These are phyloP conservation scores for Petasospora fabianii DNA, from an alignment of 1,139 yeast species.

Conservation along the genomic window DNA sequence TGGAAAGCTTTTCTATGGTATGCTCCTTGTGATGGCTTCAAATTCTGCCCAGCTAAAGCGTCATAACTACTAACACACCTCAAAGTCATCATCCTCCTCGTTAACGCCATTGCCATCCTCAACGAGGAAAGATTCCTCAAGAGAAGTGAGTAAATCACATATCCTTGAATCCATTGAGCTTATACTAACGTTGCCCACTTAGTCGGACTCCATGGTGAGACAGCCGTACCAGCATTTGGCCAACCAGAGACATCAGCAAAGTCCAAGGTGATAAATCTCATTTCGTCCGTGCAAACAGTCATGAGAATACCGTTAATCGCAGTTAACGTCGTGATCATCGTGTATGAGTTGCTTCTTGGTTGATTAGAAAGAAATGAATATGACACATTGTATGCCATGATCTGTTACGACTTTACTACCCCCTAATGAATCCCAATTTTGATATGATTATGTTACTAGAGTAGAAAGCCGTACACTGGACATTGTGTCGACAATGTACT, in stretches of 20 bases:
- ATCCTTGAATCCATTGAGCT: no score
- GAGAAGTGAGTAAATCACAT: slow-evolving; percentile 45
- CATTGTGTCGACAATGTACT: no score
- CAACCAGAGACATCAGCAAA: slow-evolving; percentile 47
- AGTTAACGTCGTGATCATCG: slow-evolving; percentile 60
- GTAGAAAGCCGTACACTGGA: no score
- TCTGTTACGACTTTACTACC: slow-evolving; percentile 5
- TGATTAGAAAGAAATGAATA: no score
- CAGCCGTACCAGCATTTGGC: slow-evolving; percentile 34
- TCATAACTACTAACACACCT: slow-evolving; percentile 11
- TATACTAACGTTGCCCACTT: slow-evolving; percentile 1
- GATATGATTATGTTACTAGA: no score
- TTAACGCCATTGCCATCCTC: slow-evolving; percentile 75
- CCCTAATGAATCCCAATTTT: slow-evolving; percentile 6
- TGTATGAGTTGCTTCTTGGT: slow-evolving; percentile 74
- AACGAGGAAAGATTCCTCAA: slow-evolving; percentile 81
- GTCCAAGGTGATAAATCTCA: slow-evolving; percentile 56
- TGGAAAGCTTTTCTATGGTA: slow-evolving; percentile 62
- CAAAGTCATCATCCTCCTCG: slow-evolving; percentile 53
- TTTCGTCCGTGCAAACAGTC: slow-evolving; percentile 71
- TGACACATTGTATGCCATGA: no score
- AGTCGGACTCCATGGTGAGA: slow-evolving; percentile 43
- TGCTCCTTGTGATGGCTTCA: slow-evolving; percentile 20
- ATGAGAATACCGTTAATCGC: slow-evolving; percentile 72
- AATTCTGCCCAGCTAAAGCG: background rate